A percentile compares a stretch with the other conserved stretches of the same genome.
Conservation (phyloP, 768 basidiomycete species). For the Suillus paluster region DNA sequence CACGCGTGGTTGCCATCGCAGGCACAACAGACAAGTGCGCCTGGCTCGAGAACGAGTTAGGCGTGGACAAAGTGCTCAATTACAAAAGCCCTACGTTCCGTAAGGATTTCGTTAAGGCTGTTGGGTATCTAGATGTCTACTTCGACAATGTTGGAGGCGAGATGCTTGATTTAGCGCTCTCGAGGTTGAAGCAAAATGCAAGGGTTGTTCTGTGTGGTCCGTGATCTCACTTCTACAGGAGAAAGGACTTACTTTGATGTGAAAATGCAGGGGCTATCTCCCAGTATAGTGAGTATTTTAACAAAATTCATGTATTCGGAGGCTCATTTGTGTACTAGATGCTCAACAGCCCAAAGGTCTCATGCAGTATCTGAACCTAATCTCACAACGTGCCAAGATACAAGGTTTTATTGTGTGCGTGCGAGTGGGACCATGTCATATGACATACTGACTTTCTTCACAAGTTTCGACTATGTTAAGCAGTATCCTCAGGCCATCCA, state of each 20-base stretch:
- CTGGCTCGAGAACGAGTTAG: conserved; percentile 85
- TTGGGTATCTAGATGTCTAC: conserved; percentile 82
- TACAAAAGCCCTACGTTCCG: conserved; percentile 82
- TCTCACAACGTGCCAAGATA: conserved; percentile 77
- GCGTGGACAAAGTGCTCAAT: conserved; percentile 82
- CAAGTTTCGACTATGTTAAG: conserved; percentile 73
- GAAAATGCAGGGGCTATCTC: conserved; percentile 73
- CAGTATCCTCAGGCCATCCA: conserved; percentile 61
- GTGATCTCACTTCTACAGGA: conserved; percentile 24
- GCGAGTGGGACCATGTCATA: neutral
- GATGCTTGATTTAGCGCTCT: conserved; percentile 78
- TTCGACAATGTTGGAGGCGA: conserved; percentile 87
- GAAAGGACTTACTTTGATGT: neutral
- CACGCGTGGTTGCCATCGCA: conserved; percentile 87
- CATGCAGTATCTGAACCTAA: conserved; percentile 67
- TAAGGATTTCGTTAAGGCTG: conserved; percentile 67
- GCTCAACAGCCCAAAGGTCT: conserved; percentile 65
- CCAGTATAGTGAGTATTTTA: conserved; percentile 63
- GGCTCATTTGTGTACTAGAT: conserved; percentile 43
- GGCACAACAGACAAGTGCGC: conserved; percentile 83
- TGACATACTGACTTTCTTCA: neutral
- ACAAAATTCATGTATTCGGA: no score
- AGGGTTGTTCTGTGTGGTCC: conserved; percentile 82
- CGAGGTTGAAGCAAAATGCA: conserved; percentile 75
- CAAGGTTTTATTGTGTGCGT: conserved; percentile 84